Percentiles rank a stretch among this genome's conserved stretches.
Evolutionary conservation across 2,329 filamentous ascomycete species (phyloP).

Genomic region (Hypomyces perniciosus): DNA sequence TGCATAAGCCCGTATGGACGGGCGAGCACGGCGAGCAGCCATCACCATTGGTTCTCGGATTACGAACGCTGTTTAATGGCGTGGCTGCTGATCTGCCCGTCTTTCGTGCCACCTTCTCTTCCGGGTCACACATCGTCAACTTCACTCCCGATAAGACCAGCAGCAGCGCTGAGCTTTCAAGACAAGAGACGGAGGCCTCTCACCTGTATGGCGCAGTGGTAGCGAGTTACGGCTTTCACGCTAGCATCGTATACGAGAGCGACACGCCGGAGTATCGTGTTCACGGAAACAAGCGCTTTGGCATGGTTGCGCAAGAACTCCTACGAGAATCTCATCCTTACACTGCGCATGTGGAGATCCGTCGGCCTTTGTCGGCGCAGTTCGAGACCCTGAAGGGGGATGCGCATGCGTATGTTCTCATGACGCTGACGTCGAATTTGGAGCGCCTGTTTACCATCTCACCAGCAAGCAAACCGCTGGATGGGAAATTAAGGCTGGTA

Average conservation of each 20-base stretch:
- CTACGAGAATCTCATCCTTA: conserved; percentile 52
- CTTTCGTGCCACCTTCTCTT: conserved; percentile 57
- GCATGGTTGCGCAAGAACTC: conserved; percentile 74
- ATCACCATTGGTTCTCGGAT: conserved; percentile 41
- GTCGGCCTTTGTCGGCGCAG: conserved; percentile 10
- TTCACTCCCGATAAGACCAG: conserved; percentile 15
- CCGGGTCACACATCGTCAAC: conserved; percentile 46
- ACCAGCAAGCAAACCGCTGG: conserved; percentile 62
- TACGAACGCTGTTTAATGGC: conserved; percentile 57
- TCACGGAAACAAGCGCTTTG: conserved; percentile 72
- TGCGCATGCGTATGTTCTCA: conserved; percentile 70
- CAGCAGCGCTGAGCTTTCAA: conserved; percentile 11
- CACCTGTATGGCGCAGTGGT: conserved; percentile 72
- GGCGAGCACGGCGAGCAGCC: conserved; percentile 12
- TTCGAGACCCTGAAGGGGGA: conserved; percentile 28
- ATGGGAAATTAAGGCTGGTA: conserved; percentile 64
- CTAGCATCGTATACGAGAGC: conserved; percentile 81
- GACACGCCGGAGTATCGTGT: conserved; percentile 77
- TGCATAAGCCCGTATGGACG: conserved; percentile 52
- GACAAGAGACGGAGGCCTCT: conserved; percentile 28
- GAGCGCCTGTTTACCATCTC: conserved; percentile 80
- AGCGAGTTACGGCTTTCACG: conserved; percentile 84
- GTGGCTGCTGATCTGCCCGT: conserved; percentile 49
- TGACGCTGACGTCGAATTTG: conserved; percentile 71
- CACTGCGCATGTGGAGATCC: conserved; percentile 35